Evolutionary conservation across 495 filamentous ascomycete genomes (phyloP).

Genomic region (Trichoderma reesei): DNA sequence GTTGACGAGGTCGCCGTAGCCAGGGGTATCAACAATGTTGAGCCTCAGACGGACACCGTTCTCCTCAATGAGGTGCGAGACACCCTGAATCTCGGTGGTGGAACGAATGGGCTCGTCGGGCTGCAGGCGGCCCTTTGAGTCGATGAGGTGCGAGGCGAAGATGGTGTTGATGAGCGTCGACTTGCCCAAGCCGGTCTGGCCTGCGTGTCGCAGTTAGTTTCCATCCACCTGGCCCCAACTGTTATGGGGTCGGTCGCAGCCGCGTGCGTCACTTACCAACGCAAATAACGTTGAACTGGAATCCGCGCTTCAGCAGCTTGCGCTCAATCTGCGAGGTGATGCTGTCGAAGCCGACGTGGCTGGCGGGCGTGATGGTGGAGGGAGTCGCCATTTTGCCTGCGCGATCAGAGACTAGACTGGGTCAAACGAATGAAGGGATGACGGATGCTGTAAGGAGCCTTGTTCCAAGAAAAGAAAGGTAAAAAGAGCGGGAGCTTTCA

Average conservation of each 20-base stretch:
- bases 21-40: slow-evolving; percentile 96
- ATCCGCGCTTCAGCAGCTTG: slow-evolving; percentile 98
- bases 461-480: slow-evolving; percentile 8
- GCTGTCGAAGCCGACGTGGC: slow-evolving; percentile 99
- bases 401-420: background rate
- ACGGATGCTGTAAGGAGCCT: slow-evolving; percentile 2
- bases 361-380: slow-evolving; percentile 69
- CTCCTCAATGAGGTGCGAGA: slow-evolving; percentile 98
- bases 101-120: slow-evolving; percentile 88
- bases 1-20: slow-evolving; percentile 98
- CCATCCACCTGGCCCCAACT: background rate
- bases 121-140: slow-evolving; percentile 88
- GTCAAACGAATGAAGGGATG: slow-evolving; percentile 9
- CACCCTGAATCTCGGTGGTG: slow-evolving; percentile 95
- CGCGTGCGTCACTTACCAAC: slow-evolving; percentile 62
- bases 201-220: slow-evolving; percentile 34
- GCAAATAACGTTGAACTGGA: slow-evolving; percentile 99
- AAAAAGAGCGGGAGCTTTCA: background rate
- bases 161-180: slow-evolving; percentile 99
- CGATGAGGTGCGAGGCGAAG: slow-evolving; percentile 98
- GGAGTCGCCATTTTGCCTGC: slow-evolving; percentile 33
- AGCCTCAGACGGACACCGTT: slow-evolving; percentile 95
- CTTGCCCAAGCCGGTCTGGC: slow-evolving; percentile 97
- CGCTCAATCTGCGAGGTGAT: slow-evolving; percentile 97
- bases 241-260: background rate